These are phyloP conservation scores for Rubia yunnanensis DNA, from an alignment of 257 asterid species.

Conservation along the genomic window DNA sequence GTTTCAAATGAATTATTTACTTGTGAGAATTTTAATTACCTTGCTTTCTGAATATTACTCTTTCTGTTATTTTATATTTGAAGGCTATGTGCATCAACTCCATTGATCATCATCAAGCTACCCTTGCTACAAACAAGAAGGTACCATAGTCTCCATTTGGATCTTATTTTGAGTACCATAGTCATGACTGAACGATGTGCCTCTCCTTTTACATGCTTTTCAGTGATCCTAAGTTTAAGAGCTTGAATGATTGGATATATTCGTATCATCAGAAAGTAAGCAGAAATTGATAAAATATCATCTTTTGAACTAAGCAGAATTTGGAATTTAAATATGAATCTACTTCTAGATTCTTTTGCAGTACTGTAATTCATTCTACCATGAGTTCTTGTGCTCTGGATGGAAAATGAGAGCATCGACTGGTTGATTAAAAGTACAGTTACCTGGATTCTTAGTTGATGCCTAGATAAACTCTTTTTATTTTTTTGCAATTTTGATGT, in stretches of 20 bases:
- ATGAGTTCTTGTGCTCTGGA: background rate
- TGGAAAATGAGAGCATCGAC: background rate
- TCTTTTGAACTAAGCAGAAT: background rate
- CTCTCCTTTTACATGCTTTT: background rate
- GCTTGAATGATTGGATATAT: background rate
- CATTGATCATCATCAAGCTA: conserved; percentile 70
- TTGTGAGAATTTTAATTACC: background rate
- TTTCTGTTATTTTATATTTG: conserved; percentile 14
- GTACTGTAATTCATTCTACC: background rate
- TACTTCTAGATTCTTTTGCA: too few species aligned
- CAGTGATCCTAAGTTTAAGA: background rate
- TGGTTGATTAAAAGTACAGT: background rate
- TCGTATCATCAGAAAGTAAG: background rate
- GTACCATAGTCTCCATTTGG: conserved; percentile 23
- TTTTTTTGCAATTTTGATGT: background rate
- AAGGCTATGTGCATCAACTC: conserved; percentile 92
- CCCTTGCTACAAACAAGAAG: conserved; percentile 87
- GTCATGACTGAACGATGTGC: conserved; percentile 2
- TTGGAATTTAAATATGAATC: background rate
- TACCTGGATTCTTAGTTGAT: background rate
- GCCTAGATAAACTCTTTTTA: background rate
- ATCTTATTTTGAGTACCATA: conserved; percentile 28
- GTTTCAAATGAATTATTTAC: conserved; percentile 9
- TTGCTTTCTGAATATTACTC: background rate
- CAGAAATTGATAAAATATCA: background rate